Base-by-base conservation (phyloP, 768 basidiomycete genomes). In the Phylloporus sp. region DNA sequence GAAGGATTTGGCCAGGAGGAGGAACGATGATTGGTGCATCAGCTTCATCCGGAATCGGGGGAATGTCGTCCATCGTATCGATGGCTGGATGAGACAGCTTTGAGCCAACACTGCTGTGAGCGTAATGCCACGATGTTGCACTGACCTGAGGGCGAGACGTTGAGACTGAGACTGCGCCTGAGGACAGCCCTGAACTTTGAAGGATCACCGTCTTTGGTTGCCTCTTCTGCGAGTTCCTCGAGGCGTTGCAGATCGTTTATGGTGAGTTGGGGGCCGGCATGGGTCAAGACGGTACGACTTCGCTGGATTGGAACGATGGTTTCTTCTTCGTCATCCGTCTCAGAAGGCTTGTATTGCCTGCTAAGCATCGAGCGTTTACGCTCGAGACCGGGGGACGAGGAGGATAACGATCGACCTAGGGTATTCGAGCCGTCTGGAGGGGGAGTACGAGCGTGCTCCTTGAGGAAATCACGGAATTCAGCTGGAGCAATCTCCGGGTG, bases 401-500 rank as follows among this genome's bases (percentile, higher is more conserved):
- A 61, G 18, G 78, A 77, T 50, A 62, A 65, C 8, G 82, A 73
- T 56, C 77, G 70, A 28, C 55, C 61, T 7, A 74, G 56, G 21
- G 54, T 49, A 46, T 63, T 60, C n/a, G 62, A 63, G 53, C 72
- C 79, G 51, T 80, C 82, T 22, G 74, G 66, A 29, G 78, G 66
- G 36, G 77, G 75, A 8, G 76, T 67, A 50, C 84, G 79, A 10
- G 92, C 79, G 69, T 98, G 96, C 58, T 95, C 90, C 65, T 93
- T 89, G 56, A 99, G 80, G 64, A 99, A 97, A 10, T 84, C 86
- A 42, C 90, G 81, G 67, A 99, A 99, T 67, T 98, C 93, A 38
- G 83, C 86, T 20, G 96, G 96, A 0, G 94, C 95, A 60, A 99
- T 89, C 72, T 99, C 96, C 24, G 96, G 96, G 64, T 98, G 96